Evolutionary conservation across 2,329 filamentous ascomycete species (phyloP).

Genomic region (Neofusicoccum sp.): DNA sequence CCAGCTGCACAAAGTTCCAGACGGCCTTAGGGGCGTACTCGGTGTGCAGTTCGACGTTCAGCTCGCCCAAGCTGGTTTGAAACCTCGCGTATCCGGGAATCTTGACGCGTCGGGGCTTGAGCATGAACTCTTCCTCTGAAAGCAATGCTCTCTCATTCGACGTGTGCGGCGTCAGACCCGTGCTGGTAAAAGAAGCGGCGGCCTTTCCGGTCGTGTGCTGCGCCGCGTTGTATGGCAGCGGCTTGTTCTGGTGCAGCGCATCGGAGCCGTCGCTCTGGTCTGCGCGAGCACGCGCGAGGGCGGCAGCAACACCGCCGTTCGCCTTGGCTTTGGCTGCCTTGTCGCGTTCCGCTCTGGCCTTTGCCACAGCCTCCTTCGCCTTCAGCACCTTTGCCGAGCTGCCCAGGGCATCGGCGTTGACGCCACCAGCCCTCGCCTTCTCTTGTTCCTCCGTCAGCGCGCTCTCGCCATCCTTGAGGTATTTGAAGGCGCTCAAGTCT

Average conservation of each 20-base stretch:
- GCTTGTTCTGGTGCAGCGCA: slow-evolving; percentile 32
- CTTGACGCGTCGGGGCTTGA: slow-evolving; percentile 86
- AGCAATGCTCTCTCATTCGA: slow-evolving; percentile 83
- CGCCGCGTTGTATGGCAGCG: slow-evolving; percentile 77
- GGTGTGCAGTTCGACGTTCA: slow-evolving; percentile 87
- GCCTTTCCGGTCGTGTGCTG: slow-evolving; percentile 87
- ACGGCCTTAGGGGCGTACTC: slow-evolving; percentile 91
- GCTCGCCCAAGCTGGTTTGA: slow-evolving; percentile 78
- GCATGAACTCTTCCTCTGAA: slow-evolving; percentile 94
- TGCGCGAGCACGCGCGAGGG: slow-evolving; percentile 33
- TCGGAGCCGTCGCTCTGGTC: slow-evolving; percentile 1
- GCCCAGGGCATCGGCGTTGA: slow-evolving; percentile 81
- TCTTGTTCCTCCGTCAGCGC: slow-evolving; percentile 71
- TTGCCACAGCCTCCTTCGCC: slow-evolving; percentile 92
- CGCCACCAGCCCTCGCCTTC: slow-evolving; percentile 65
- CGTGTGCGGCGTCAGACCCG: slow-evolving; percentile 89
- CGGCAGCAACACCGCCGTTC: slow-evolving; percentile 27
- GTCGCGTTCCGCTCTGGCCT: slow-evolving; percentile 73
- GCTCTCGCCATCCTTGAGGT: slow-evolving; percentile 75
- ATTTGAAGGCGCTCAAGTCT: slow-evolving; percentile 86
- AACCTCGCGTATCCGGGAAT: slow-evolving; percentile 90
- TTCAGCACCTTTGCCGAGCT: slow-evolving; percentile 81
- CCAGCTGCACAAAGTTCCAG: slow-evolving; percentile 92
- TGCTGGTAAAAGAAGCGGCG: slow-evolving; percentile 93
- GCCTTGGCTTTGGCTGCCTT: slow-evolving; percentile 34